Conservation (phyloP, 2,329 filamentous ascomycete species). For the Immersiporthe knoxdaviesiana region DNA sequence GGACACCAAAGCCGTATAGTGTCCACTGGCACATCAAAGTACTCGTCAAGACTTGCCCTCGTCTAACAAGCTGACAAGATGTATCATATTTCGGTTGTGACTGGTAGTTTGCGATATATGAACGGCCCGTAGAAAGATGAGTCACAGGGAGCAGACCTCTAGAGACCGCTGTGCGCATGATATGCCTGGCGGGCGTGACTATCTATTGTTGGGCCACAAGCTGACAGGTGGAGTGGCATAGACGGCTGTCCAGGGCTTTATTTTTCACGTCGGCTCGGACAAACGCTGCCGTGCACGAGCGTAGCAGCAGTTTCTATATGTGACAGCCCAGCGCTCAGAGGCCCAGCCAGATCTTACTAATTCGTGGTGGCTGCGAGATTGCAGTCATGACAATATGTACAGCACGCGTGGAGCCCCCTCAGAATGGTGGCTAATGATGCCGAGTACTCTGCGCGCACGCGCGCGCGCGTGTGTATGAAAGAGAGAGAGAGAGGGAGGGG, state of each 20-base stretch:
- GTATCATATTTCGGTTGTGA: not conserved
- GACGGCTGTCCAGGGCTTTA: not conserved
- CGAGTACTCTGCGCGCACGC: too few relatives aligned
- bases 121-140: not conserved
- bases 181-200: not conserved
- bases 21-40: not conserved
- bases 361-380: not conserved
- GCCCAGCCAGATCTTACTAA: not conserved
- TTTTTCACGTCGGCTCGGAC: not conserved
- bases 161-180: not conserved
- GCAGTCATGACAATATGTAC: not conserved
- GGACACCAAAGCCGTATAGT: not conserved
- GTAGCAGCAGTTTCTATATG: not conserved
- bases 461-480: too few relatives aligned
- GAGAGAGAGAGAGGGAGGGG: too few relatives aligned
- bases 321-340: not conserved
- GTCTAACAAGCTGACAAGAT: not conserved
- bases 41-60: not conserved
- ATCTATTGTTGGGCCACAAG: not conserved
- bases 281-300: not conserved
- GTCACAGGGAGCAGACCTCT: not conserved
- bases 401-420: not conserved
- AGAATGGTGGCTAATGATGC: not conserved
- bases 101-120: not conserved
- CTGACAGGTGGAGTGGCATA: not conserved